These are phyloP conservation scores for Psidium guajava DNA, from an alignment of 345 rosid species.

Conservation along the genomic window DNA sequence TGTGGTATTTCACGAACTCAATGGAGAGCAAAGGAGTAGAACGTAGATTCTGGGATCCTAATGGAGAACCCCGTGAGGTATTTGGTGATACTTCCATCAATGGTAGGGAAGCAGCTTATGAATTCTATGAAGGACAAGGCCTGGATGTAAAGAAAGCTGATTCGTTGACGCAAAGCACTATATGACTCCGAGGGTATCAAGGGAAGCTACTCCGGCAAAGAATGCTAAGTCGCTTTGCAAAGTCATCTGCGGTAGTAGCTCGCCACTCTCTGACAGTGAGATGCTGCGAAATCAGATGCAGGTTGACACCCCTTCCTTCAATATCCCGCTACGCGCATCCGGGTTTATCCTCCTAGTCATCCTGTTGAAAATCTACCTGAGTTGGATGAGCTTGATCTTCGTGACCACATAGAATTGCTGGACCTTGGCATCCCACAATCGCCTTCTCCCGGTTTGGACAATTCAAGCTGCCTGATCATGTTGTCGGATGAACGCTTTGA, in stretches of 20 bases:
- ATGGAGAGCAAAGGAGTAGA: conserved; percentile 4
- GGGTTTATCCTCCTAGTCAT: neutral
- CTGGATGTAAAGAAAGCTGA: conserved; percentile 5
- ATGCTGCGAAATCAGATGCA: neutral
- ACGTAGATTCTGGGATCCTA: conserved; percentile 16
- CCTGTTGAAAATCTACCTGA: conserved; percentile 9
- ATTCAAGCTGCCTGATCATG: conserved; percentile 34
- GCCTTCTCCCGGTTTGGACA: conserved; percentile 30
- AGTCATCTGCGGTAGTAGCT: conserved; percentile 3
- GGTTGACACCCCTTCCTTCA: neutral
- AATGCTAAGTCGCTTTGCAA: conserved; percentile 11
- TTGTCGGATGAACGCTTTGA: conserved; percentile 44
- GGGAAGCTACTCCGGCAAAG: conserved; percentile 5
- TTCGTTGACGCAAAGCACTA: conserved; percentile 18
- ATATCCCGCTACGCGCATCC: neutral
- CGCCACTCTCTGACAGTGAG: neutral
- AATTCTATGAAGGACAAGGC: conserved; percentile 11
- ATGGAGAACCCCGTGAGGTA: conserved; percentile 7
- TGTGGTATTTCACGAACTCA: conserved; percentile 14
- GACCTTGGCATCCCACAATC: conserved; percentile 31
- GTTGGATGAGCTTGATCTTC: conserved; percentile 6
- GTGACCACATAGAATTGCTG: conserved; percentile 28
- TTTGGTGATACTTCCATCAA: conserved; percentile 6
- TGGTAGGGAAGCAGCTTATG: conserved; percentile 15
- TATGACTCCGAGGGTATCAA: conserved; percentile 1